Conservation (phyloP, 148 eudicot species). For the Hydrangea macrophylla region DNA sequence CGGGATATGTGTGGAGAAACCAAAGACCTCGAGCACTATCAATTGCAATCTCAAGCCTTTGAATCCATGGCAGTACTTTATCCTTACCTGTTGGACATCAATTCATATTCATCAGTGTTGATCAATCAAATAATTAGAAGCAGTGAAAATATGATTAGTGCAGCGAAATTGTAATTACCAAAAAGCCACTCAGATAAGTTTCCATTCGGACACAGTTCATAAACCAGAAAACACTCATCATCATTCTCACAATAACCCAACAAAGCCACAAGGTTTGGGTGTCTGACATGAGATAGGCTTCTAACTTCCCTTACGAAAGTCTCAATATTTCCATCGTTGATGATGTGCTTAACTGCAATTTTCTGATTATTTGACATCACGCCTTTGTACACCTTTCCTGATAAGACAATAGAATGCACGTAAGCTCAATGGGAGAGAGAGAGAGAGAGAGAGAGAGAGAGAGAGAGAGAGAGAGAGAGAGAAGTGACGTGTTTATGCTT, state of each 20-base stretch:
- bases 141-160: not conserved
- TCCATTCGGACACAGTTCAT: slow-evolving; percentile 39
- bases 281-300: slow-evolving; percentile 25
- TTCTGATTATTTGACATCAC: slow-evolving; percentile 24
- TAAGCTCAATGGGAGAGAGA: no score
- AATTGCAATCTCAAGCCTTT: slow-evolving; percentile 35
- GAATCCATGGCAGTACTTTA: slow-evolving; percentile 30
- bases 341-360: slow-evolving; percentile 34
- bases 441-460: no score
- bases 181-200: slow-evolving; percentile 39
- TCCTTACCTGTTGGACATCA: slow-evolving; percentile 21
- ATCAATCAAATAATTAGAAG: not conserved
- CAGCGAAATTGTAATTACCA: slow-evolving; percentile 15
- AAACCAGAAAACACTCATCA: slow-evolving; percentile 26
- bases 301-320: slow-evolving; percentile 34
- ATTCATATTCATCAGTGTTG: slow-evolving; percentile 5
- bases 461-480: no score
- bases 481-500: not conserved
- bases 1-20: slow-evolving; percentile 37
- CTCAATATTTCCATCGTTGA: slow-evolving; percentile 17
- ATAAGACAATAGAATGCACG: not conserved
- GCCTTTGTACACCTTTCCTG: slow-evolving; percentile 41
- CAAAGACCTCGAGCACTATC: slow-evolving; percentile 35
- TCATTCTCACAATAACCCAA: slow-evolving; percentile 28
- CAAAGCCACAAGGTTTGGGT: slow-evolving; percentile 39